Conservation (phyloP, 1,139 yeast species). For the Yueomyces sp. region DNA sequence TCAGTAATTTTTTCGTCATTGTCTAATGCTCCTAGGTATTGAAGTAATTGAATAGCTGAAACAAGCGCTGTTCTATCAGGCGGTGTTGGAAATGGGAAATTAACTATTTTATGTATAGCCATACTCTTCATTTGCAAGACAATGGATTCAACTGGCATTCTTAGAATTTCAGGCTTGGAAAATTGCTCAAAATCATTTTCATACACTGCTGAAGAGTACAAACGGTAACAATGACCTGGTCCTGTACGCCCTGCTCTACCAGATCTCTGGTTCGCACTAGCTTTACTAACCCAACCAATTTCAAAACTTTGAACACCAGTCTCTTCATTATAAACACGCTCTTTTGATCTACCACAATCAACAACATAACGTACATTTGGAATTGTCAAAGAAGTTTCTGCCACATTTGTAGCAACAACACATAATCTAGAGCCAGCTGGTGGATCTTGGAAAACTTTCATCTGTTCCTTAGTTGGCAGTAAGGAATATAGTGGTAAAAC, state of each 20-base stretch:
- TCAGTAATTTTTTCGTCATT: constrained; percentile 45
- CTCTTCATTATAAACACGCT: constrained; percentile 66
- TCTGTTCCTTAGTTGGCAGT: constrained; percentile 84
- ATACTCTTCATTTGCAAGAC: constrained; percentile 90
- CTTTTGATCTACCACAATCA: constrained; percentile 91
- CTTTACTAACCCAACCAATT: constrained; percentile 87
- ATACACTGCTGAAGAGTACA: constrained; percentile 89
- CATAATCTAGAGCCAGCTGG: constrained; percentile 81
- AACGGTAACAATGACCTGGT: constrained; percentile 92
- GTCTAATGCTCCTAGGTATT: constrained; percentile 70
- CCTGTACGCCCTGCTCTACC: constrained; percentile 99
- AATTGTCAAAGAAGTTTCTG: constrained; percentile 93
- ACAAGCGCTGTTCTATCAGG: constrained; percentile 54
- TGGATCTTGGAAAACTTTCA: constrained; percentile 81
- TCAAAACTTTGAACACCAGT: constrained; percentile 91
- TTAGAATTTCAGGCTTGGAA: constrained; percentile 74
- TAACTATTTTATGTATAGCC: constrained; percentile 84
- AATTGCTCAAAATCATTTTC: constrained; percentile 78
- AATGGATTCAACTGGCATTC: constrained; percentile 95
- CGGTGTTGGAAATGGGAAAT: constrained; percentile 95
- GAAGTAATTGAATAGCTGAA: constrained; percentile 57
- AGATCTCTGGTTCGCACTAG: constrained; percentile 88
- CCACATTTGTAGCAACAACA: constrained; percentile 93
- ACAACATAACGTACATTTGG: constrained; percentile 93
- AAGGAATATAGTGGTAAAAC: constrained; percentile 88